Conservation (phyloP, 2,329 filamentous ascomycete species). For the Xylariaceae sp. region DNA sequence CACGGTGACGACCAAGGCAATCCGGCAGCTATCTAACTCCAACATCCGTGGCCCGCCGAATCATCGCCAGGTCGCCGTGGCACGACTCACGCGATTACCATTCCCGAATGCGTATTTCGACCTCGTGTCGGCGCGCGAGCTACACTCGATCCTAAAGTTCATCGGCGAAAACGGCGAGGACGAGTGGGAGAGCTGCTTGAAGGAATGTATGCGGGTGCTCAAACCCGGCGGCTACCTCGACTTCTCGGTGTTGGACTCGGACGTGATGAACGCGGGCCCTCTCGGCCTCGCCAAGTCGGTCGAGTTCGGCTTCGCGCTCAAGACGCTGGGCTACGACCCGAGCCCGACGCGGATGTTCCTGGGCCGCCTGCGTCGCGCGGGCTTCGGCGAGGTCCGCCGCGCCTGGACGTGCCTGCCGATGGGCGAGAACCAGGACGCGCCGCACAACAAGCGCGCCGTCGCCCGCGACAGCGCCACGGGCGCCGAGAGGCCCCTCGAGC, state of each 20-base stretch:
- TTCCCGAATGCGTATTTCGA: constrained; percentile 89
- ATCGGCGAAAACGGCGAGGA: constrained; percentile 69
- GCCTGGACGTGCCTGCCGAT: constrained; percentile 90
- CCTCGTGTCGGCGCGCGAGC: constrained; percentile 83
- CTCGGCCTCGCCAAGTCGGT: constrained; percentile 80
- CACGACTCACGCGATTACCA: constrained; percentile 77
- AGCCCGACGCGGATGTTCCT: constrained; percentile 81
- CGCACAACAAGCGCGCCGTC: constrained; percentile 38
- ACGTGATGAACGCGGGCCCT: constrained; percentile 83
- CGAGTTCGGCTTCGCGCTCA: constrained; percentile 89
- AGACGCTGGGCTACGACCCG: constrained; percentile 88
- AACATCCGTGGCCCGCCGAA: constrained; percentile 84
- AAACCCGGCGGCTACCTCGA: constrained; percentile 94
- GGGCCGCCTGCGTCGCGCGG: constrained; percentile 69
- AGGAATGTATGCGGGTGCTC: constrained; percentile 86
- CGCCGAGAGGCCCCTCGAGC: constrained; percentile 50
- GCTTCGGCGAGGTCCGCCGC: constrained; percentile 80
- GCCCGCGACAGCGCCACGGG: constrained; percentile 36
- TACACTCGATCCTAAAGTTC: constrained; percentile 83
- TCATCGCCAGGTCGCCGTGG: constrained; percentile 80
- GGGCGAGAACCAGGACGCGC: constrained; percentile 56
- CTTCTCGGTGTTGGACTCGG: constrained; percentile 86
- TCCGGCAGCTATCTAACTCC: constrained; percentile 70
- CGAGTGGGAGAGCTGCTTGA: constrained; percentile 84
- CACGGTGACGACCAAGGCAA: constrained; percentile 77